Percentiles rank a stretch among this genome's conserved stretches.
Conservation (phyloP, 305 asterid species). For the Coffea humblotiana region DNA sequence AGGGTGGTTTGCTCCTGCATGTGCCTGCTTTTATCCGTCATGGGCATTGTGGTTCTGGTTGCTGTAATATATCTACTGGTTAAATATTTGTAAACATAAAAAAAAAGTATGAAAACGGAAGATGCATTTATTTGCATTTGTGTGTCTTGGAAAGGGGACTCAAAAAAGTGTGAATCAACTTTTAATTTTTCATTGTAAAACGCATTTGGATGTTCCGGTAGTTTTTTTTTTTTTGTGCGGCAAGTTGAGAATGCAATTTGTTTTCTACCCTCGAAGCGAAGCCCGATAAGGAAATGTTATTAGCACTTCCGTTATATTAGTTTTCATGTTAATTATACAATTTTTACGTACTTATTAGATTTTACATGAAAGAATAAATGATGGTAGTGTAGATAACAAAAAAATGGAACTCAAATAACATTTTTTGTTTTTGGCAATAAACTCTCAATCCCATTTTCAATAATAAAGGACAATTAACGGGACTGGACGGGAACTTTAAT, state of each 20-base stretch:
- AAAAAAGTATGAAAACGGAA: background rate
- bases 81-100: conserved; percentile 50
- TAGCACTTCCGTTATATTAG: too few relatives aligned
- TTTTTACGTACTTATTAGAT: too few relatives aligned
- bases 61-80: conserved; percentile 58
- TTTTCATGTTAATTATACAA: too few relatives aligned
- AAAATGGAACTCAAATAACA: too few relatives aligned
- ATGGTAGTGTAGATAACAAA: too few relatives aligned
- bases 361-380: too few relatives aligned
- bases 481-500: too few relatives aligned
- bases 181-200: background rate
- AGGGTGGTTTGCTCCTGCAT: conserved; percentile 92
- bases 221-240: background rate
- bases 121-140: background rate
- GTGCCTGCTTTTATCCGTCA: conserved; percentile 57
- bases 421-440: too few relatives aligned
- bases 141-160: background rate
- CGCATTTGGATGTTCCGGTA: background rate
- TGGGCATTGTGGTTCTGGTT: conserved; percentile 62
- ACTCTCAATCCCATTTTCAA: too few relatives aligned
- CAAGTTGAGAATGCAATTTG: background rate
- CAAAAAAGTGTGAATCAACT: conserved; percentile 3
- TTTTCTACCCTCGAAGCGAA: background rate
- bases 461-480: too few relatives aligned
- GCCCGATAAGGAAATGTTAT: too few relatives aligned